Evolutionary conservation across 179 eudicot genomes (phyloP), one percentile per base, ranked within the genome.

Genomic region (Drosera spatulata): DNA sequence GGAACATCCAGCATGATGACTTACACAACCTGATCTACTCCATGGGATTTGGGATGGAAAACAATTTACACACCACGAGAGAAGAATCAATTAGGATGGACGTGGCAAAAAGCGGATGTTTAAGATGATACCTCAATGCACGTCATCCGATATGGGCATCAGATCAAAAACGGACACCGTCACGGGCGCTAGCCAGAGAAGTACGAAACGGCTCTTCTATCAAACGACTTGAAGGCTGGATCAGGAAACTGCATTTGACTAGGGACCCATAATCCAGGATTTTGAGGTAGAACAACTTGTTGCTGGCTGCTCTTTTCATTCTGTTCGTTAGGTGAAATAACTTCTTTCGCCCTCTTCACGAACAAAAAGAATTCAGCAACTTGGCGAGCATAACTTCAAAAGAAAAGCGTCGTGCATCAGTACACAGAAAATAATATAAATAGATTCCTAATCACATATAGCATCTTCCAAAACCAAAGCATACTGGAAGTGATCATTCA

Each of bases 321-420:
- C 56, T 39, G 71, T 61, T 73, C 73, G 45, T 65, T 69, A 6
- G 78, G 62, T 52, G 69, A 63, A 12, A 72, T 60, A 37, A 69
- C 78, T 75, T 91, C 96, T 59, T 86, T 82, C 76, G 78, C 79
- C 55, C 73, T 84, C 91, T 91, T 91, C 83, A 91, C 98, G 60
- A 84, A 88, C 71, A 84, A 84, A 56, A 91, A 91, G 58, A 91
- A 91, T 73, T 91, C 87, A 0, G 98, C 89, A 61, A 91, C 98
- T 84, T 91, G 98, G 48, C 75, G 85, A 39, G 98, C 98, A 73
- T 88, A 91, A 79, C 98, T 91, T 74, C 78, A 73, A 14, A 65
- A 43, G 45, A 43, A 43, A 53, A 39, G 14, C 10, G 50, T n/a
- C 40, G 49, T 58, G 50, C 41, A 10, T 11, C n/a, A 41, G 56